phyloP scores from a whole-genome alignment of 371 early-diverging fungal genomes.

The Rhizopus arrhizus region DNA sequence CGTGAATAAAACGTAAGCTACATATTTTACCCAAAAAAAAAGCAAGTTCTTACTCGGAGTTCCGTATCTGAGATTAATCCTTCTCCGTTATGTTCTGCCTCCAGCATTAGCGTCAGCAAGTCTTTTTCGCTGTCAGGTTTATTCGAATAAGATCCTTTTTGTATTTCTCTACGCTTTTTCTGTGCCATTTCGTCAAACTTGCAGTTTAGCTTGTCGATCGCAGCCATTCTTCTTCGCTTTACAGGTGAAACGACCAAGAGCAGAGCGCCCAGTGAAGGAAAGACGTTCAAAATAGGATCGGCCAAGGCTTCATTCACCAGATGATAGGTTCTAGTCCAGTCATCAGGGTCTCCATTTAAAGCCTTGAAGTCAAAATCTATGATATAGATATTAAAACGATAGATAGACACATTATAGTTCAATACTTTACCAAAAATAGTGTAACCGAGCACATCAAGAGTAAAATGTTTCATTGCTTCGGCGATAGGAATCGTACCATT shows the following conservation, averaged over 20 bases:
- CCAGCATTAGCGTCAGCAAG: conserved; percentile 47
- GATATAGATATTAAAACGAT: background rate
- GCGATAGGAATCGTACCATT: conserved; percentile 15
- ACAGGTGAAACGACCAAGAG: conserved; percentile 26
- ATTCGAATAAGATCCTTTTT: background rate
- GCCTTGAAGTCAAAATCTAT: conserved; percentile 37
- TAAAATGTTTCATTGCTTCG: conserved; percentile 28
- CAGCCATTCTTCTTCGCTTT: conserved; percentile 33
- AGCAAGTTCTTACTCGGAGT: conserved; percentile 7
- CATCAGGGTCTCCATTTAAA: conserved; percentile 13
- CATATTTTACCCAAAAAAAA: background rate
- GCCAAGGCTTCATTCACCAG: conserved; percentile 9
- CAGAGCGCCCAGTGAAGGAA: conserved; percentile 23
- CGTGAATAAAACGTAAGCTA: background rate
- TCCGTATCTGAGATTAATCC: conserved; percentile 13
- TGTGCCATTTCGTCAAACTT: conserved; percentile 17
- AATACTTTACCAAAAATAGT: conserved; percentile 37
- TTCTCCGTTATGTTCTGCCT: conserved; percentile 16
- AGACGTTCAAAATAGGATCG: conserved; percentile 24
- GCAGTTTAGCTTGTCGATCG: conserved; percentile 9
- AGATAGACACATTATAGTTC: background rate
- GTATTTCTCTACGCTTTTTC: conserved; percentile 8
- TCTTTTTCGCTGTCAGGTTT: conserved; percentile 45
- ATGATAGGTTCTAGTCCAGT: conserved; percentile 24
- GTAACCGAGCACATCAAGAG: conserved; percentile 42